Conservation (phyloP, 257 asterid species). For the Solanum etuberosum region DNA sequence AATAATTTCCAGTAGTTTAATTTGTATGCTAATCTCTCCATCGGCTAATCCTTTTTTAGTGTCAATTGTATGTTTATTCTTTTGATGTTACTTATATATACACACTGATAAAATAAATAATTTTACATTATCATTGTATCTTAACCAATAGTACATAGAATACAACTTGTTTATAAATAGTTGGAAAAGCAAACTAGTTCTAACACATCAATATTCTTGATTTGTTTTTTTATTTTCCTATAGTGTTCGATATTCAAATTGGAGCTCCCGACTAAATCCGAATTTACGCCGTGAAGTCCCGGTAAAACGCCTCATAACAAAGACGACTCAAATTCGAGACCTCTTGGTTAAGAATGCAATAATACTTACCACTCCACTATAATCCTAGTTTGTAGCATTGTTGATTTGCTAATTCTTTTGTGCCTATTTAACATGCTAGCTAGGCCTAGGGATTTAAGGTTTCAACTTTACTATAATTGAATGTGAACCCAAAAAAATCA, state of each 20-base stretch:
- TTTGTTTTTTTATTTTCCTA: no score
- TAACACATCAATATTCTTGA: background rate
- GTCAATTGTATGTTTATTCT: background rate
- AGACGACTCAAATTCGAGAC: accelerated
- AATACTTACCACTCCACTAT: no score
- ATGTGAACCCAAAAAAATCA: background rate
- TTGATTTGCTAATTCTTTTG: background rate
- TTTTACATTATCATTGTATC: background rate
- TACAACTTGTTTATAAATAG: background rate
- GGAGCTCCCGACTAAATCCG: no score
- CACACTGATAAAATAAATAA: background rate
- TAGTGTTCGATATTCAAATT: no score
- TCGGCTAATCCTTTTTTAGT: background rate
- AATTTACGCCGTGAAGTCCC: no score
- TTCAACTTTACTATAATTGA: background rate
- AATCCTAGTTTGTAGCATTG: no score
- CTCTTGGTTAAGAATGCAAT: no score
- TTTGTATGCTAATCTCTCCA: background rate
- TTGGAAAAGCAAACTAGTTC: background rate
- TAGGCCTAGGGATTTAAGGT: background rate
- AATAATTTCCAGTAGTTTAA: background rate
- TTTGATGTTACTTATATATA: background rate
- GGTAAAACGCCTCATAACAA: no score
- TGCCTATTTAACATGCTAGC: background rate
- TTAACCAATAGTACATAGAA: background rate